Conservation (phyloP, 129 eudicot genomes). For the Artemisia argyi region DNA sequence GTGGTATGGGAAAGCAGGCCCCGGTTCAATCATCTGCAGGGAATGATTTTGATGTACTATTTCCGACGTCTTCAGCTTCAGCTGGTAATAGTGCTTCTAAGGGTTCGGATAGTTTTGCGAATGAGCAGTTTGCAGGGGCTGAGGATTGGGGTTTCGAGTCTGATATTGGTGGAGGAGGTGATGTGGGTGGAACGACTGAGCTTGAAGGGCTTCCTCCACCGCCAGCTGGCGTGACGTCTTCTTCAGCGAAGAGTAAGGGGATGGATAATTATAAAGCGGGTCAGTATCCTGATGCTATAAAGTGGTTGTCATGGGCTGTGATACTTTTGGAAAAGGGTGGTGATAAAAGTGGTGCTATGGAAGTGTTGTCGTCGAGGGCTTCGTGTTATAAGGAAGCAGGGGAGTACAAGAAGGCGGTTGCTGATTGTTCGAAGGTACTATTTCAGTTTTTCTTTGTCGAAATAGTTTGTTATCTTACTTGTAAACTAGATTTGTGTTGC, state of each 20-base stretch:
- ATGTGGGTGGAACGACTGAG: conserved; percentile 74
- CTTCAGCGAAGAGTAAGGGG: conserved; percentile 84
- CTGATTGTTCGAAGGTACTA: conserved; percentile 94
- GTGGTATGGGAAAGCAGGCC: conserved; percentile 41
- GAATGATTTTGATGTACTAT: conserved; percentile 64
- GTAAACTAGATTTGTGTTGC: not conserved
- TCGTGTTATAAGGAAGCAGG: conserved; percentile 99
- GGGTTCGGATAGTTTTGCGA: conserved; percentile 32
- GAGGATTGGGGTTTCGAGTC: conserved; percentile 75
- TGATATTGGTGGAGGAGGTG: conserved; percentile 68
- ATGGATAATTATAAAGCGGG: conserved; percentile 93
- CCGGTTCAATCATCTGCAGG: conserved; percentile 50
- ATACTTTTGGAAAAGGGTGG: conserved; percentile 73
- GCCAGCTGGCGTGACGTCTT: conserved; percentile 74
- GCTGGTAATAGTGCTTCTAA: conserved; percentile 34
- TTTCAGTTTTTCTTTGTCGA: not conserved
- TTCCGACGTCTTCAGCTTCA: conserved; percentile 45
- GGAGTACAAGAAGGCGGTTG: conserved; percentile 98
- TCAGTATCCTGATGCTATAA: conserved; percentile 94
- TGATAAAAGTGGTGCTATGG: conserved; percentile 56
- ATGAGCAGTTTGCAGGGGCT: conserved; percentile 62
- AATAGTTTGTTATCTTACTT: not conserved
- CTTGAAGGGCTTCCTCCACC: conserved; percentile 99
- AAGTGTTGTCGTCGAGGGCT: conserved; percentile 75
- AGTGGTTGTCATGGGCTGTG: conserved; percentile 97